phyloP scores from a whole-genome alignment of 176 grass and related monocot genomes.

The Puccinellia tenuiflora region DNA sequence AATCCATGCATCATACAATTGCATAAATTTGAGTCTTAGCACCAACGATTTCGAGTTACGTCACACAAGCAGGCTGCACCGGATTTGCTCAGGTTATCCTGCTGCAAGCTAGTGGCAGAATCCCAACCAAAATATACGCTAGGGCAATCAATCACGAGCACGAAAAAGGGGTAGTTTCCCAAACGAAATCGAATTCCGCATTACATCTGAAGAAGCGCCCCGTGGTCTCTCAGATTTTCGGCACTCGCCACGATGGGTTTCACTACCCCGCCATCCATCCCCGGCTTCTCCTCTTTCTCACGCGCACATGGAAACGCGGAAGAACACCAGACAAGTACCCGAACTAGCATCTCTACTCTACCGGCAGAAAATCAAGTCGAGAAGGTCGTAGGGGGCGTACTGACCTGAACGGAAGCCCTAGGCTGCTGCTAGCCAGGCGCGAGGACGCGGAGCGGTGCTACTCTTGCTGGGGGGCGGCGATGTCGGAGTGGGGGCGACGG shows the following conservation, averaged over 20 bases:
- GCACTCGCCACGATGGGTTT: too few species aligned
- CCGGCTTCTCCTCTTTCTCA: not conserved
- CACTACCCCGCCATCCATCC: not conserved
- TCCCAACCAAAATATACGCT: not conserved
- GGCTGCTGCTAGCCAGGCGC: not conserved
- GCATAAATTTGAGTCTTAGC: not conserved
- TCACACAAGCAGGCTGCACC: not conserved
- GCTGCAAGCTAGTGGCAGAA: not conserved
- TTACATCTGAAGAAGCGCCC: not conserved
- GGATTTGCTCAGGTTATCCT: not conserved
- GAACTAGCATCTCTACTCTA: not conserved
- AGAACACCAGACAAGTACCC: not conserved
- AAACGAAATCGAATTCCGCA: not conserved
- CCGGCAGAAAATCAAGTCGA: not conserved
- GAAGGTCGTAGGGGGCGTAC: not conserved
- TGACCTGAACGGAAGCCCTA: conserved; percentile 21
- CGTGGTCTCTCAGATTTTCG: not conserved
- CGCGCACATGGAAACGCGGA: not conserved
- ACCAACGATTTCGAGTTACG: not conserved
- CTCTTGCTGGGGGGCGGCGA: not conserved
- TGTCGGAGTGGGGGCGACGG: not conserved
- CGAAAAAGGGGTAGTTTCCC: not conserved
- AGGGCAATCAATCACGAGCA: not conserved
- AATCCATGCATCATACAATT: not conserved
- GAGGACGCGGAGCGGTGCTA: not conserved